phyloP scores from a whole-genome alignment of 2,329 filamentous ascomycete genomes.

The Colletotrichum spinosum region DNA sequence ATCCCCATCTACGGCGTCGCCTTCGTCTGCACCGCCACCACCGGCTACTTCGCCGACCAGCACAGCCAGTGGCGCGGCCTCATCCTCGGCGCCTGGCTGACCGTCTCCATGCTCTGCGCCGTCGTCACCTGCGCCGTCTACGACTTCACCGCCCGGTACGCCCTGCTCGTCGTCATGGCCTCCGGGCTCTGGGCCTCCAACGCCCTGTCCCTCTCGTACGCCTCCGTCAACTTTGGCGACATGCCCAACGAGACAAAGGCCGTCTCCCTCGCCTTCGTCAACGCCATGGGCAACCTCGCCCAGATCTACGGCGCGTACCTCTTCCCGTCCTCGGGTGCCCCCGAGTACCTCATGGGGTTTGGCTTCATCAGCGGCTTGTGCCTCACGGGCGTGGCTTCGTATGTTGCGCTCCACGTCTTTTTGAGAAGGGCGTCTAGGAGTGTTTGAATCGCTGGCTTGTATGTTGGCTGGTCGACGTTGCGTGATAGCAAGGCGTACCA shows the following conservation, averaged over 20 bases:
- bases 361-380: slow-evolving; percentile 36
- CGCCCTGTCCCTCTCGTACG: slow-evolving; percentile 62
- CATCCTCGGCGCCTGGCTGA: slow-evolving; percentile 62
- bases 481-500: too few relatives aligned
- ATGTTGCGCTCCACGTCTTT: slow-evolving; percentile 22
- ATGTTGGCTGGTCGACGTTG: not conserved
- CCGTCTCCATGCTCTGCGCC: slow-evolving; percentile 50
- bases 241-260: slow-evolving; percentile 61
- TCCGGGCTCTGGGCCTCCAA: slow-evolving; percentile 66
- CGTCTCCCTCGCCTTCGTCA: slow-evolving; percentile 60
- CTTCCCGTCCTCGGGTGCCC: slow-evolving; percentile 60
- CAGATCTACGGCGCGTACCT: slow-evolving; percentile 68
- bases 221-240: slow-evolving; percentile 61
- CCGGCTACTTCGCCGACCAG: slow-evolving; percentile 60
- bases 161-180: slow-evolving; percentile 65
- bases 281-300: slow-evolving; percentile 65
- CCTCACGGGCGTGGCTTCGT: slow-evolving; percentile 28
- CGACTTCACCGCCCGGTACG: slow-evolving; percentile 63
- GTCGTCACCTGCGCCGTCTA: slow-evolving; percentile 61
- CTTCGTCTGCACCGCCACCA: slow-evolving; percentile 60
- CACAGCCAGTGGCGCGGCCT: slow-evolving; percentile 57
- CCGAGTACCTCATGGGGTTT: slow-evolving; percentile 61
- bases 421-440: slow-evolving; percentile 10
- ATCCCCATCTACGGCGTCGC: slow-evolving; percentile 65
- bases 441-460: not conserved